Base-by-base conservation (phyloP, 495 filamentous ascomycete species). In the Xylaria venustula region DNA sequence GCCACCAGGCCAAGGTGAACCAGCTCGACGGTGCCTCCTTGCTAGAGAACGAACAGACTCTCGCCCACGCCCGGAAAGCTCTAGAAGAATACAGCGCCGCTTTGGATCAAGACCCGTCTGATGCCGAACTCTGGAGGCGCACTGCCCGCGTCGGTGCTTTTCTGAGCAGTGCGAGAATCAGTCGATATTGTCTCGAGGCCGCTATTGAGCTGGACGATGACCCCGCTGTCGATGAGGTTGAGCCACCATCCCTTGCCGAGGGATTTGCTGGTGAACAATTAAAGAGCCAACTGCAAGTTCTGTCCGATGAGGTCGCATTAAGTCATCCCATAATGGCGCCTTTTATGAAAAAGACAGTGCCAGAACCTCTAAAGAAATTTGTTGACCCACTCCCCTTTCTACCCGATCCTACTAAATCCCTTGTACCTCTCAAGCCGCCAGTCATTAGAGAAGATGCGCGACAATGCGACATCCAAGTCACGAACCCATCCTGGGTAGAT, bases 71-170 rank as follows among this genome's bases (percentile, higher is more conserved):
- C 5, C 71, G 71, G 36, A 67, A 63, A 58, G 81, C 84, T 8
- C 71, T 96, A 5, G 71, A 80, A 41, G 82, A 85, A 30, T 94
- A 94, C 61, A 70, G 85, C 19, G 80, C 89, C 17, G 91, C 94
- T 1, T 79, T 98, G 23, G 91, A 93, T 63, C 88, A 89, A 42
- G 94, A 98, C 69, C 91, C 96, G 40, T 89, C 92, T 2, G 95
- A 98, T 72, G 80, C 94, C 30, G 93, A 96, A 64, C 80, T 98
- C n/a, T 98, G 94, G 94, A 82, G 94, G 61, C 85, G 90, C 57
- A 84, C 90, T 23, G 89, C 94, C 7, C 85, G 90, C 28, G 81
- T 98, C 19, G 88, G 86, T 9, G 82, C 85, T 28, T 84, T 91
- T 57, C 74, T 97, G 14, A 84, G 87, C 34, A 97, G 92, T 62